A percentile compares a stretch with the other conserved stretches of the same genome.
These are phyloP conservation scores for Xanthoconium purpureum DNA, from an alignment of 768 basidiomycete species.

Conservation along the genomic window DNA sequence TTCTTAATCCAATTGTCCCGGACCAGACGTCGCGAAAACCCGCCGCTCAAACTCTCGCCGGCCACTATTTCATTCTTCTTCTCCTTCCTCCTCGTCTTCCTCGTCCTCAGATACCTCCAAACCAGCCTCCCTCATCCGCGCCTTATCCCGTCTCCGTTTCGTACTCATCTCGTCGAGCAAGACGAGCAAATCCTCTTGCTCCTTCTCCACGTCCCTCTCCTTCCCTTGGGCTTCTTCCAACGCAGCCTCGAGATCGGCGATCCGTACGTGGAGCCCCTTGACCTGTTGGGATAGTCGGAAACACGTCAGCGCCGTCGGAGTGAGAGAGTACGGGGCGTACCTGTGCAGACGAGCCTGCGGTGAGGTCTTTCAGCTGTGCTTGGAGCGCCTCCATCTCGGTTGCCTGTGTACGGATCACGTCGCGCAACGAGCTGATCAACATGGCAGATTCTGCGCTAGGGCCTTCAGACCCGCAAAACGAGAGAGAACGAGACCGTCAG, in stretches of 20 bases:
- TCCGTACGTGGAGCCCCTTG: constrained; percentile 43
- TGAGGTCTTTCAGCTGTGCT: constrained; percentile 47
- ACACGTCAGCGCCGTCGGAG: too few species aligned
- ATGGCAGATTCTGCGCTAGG: constrained; percentile 75
- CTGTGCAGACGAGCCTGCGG: constrained; percentile 38
- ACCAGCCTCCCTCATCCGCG: constrained; percentile 64
- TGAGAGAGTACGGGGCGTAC: constrained; percentile 21
- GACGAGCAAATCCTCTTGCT: constrained; percentile 94
- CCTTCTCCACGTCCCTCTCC: constrained; percentile 84
- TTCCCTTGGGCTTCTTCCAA: constrained; percentile 57
- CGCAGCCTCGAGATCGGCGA: constrained; percentile 45
- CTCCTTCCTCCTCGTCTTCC: constrained; percentile 44
- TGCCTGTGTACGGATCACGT: constrained; percentile 79
- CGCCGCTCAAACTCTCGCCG: too few species aligned
- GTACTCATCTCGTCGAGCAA: constrained; percentile 86
- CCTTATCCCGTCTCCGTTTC: constrained; percentile 86
- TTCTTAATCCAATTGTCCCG: too few species aligned
- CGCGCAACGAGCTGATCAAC: constrained; percentile 79
- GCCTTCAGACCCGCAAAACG: constrained; percentile 33
- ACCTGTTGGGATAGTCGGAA: constrained; percentile 31
- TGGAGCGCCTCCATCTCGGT: constrained; percentile 73
- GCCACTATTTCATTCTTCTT: background rate
- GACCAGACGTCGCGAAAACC: too few species aligned
- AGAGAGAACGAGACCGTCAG: background rate
- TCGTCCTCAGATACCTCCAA: constrained; percentile 94